A percentile compares a stretch with the other conserved stretches of the same genome.
These are phyloP conservation scores for Selaginella moellendorffii DNA, from an alignment of 75 land plant species.

Conservation along the genomic window DNA sequence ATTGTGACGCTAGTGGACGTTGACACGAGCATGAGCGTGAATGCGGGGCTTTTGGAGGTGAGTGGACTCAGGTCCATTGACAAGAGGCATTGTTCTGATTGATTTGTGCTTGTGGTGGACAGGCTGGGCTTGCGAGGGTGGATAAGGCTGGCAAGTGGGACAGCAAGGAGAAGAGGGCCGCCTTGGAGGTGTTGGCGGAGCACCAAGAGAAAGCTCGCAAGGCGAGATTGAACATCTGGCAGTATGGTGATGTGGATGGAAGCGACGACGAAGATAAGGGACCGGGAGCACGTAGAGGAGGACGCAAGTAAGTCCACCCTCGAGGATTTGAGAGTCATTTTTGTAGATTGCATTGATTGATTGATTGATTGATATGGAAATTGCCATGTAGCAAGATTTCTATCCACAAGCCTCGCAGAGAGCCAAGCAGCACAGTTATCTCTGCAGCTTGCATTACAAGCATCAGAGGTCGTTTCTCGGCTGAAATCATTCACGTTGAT, in stretches of 20 bases:
- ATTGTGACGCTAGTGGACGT: constrained; percentile 56
- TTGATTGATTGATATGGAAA: neutral
- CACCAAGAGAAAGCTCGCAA: constrained; percentile 46
- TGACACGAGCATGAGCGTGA: constrained; percentile 45
- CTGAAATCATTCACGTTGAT: no score
- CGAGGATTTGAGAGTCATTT: neutral
- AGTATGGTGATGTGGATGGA: constrained; percentile 79
- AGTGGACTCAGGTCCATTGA: neutral
- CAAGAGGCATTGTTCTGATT: constrained; percentile 4
- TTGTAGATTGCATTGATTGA: neutral
- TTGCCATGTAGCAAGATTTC: no score
- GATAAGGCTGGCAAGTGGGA: constrained; percentile 68
- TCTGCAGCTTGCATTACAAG: constrained; percentile 58
- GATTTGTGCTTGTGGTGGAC: neutral
- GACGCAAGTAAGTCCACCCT: neutral
- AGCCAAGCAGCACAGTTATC: no score
- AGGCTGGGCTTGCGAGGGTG: constrained; percentile 69
- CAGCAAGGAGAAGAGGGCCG: constrained; percentile 42
- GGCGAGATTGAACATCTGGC: constrained; percentile 60
- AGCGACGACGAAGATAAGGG: constrained; percentile 67
- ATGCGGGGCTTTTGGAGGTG: constrained; percentile 73
- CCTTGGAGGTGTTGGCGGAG: constrained; percentile 48
- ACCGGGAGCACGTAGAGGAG: constrained; percentile 4
- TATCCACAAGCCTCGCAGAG: no score
- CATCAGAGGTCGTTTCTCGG: constrained; percentile 43